Base-by-base conservation (phyloP, 2,329 filamentous ascomycete genomes). In the Cryoendolithus antarcticus region DNA sequence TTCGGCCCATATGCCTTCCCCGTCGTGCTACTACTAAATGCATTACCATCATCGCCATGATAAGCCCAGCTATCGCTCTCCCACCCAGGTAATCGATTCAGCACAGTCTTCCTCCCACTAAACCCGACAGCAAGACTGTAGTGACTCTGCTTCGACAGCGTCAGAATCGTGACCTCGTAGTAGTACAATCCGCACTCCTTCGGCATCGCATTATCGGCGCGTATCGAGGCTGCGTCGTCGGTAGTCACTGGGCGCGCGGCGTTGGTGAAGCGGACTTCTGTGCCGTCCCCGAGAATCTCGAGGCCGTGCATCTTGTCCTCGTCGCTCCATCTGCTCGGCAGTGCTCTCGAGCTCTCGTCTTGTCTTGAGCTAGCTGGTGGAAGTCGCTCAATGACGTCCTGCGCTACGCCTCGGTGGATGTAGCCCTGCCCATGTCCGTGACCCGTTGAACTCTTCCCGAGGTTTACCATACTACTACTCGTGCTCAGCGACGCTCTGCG, bases 131-230 rank as follows among this genome's bases (percentile, higher is more conserved):
- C 75, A 46, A 71, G 67, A 48, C 65, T 55, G 24, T 27, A 27
- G 7, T 27, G 24, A 30, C 66, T 52, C 51, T 83, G 80, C 55
- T 80, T 78, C 37, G 74, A 74, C 52, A 78, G 76, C 6, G 75
- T 74, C 37, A 79, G 58, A 35, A 85, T 72, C 6, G 73, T 74
- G 28, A 78, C 69, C 53, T 98, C 91, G 55, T 78, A 98, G 59
- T 98, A 98, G 61, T 94, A 98, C 43, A 98, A 80, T 2, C 91
- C 91, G 49, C 84, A 91, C 54, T 93, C 82, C 29, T 77, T 71
- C 3, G 91, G 86, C 77, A 96, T 95, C 35, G 79, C 75, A 57
- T 86, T 71, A 59, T 98, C 82, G 21, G 88, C 76, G 40, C 91
- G 77, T 42, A 94, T 77, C 9, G 84, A 76, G 29, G 78, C 86